A percentile compares a stretch with the other conserved stretches of the same genome.
phyloP scores from a whole-genome alignment of 305 asterid species.

The Solanum chacoense region DNA sequence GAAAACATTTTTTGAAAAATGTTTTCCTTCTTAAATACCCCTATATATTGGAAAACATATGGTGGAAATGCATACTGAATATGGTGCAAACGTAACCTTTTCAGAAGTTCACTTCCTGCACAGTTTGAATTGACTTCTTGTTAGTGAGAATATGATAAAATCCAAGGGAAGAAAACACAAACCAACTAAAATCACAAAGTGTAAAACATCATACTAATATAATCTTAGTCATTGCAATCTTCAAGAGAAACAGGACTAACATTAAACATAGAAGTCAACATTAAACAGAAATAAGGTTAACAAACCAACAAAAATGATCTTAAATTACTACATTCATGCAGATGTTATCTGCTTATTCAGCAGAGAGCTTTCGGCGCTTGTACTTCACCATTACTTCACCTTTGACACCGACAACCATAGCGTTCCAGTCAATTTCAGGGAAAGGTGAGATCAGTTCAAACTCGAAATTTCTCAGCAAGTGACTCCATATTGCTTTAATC shows the following conservation, averaged over 20 bases:
- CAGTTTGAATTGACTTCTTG: background rate
- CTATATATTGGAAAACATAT: background rate
- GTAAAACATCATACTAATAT: background rate
- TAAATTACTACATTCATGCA: background rate
- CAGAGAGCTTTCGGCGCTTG: slow-evolving; percentile 51
- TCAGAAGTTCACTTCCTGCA: background rate
- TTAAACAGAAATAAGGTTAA: background rate
- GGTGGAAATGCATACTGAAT: background rate
- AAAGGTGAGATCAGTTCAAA: slow-evolving; percentile 82
- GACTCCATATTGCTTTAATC: slow-evolving; percentile 95
- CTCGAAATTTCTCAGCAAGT: slow-evolving; percentile 43
- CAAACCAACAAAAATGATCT: background rate
- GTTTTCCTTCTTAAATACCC: background rate
- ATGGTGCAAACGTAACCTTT: background rate
- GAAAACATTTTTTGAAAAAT: too few relatives aligned
- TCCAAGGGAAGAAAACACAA: background rate
- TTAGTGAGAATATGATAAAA: background rate
- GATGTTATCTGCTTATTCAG: slow-evolving; percentile 9
- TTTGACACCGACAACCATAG: slow-evolving; percentile 96
- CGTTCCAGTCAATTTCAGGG: slow-evolving; percentile 96
- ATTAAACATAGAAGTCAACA: background rate
- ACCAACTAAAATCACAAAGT: background rate
- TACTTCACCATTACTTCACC: slow-evolving; percentile 86
- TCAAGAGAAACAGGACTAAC: background rate
- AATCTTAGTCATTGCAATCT: background rate